Evolutionary conservation across 2,329 filamentous ascomycete species (phyloP), one percentile per base, ranked within the genome.

Genomic region (Arachnopeziza araneosa): DNA sequence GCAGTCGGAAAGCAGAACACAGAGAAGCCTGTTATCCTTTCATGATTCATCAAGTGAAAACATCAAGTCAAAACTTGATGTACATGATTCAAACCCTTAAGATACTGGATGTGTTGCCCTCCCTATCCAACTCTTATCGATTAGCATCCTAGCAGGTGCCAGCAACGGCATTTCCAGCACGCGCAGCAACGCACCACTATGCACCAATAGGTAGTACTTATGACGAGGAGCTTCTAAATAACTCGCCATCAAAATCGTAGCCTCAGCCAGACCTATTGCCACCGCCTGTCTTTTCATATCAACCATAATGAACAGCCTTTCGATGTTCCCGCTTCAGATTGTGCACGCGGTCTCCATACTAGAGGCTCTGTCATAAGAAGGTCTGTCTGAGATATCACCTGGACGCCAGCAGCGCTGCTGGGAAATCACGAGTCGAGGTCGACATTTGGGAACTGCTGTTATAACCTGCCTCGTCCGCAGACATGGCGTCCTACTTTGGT

Each of bases 401-500:
- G 48, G 53, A 56, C 55, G 49, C 36, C 50, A 50, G 22, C 36
- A 50, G 49, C 24, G 36, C 36, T 44, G 36, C 36, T 44, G 5
- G 36, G 36, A 12, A 44, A 59, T 53, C 54, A 60, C 50, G 50
- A 53, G 58, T 44, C 36, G 17, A 14, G 17, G 17, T 19, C 17
- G 4, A 14, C 36, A 19, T 19, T 44, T 19, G 17, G 36, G 17
- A 44, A 7, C 10, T 44, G 17, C 36, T 19, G 4, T 44, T 44
- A 44, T 44, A 44, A 3, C 17, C 36, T 19, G 36, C 36, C 22
- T 54, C 54, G 44, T 56, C 60, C 49, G 50, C 60, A 59, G 60
- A 53, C 50, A 74, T 74, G 72, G 68, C 71, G 53, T 72, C 70
- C 57, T 72, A 71, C 59, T 67, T 73, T n/a, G 66, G 67, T 44